A percentile compares a stretch with the other conserved stretches of the same genome.
Conservation (phyloP, 768 basidiomycete genomes). For the Leccinum disarticulatum region DNA sequence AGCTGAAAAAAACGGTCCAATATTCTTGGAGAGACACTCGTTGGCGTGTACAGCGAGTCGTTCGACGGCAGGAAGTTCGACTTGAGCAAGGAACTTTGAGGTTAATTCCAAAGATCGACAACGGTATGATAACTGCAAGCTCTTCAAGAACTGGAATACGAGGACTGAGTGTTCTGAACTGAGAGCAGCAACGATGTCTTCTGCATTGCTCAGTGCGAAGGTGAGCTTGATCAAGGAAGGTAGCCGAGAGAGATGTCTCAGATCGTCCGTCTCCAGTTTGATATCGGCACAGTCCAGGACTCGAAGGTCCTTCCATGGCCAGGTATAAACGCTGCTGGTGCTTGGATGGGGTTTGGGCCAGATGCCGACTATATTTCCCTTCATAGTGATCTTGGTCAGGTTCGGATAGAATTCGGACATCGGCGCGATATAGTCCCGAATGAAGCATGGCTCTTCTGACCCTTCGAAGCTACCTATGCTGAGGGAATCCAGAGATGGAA, state of each 20-base stretch:
- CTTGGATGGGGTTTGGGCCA: neutral
- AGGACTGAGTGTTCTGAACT: neutral
- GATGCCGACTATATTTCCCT: neutral
- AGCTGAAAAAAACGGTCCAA: neutral
- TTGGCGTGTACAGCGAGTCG: neutral
- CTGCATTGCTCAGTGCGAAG: neutral
- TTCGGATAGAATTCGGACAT: neutral
- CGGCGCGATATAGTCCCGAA: neutral
- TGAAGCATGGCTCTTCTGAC: neutral
- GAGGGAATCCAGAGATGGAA: neutral
- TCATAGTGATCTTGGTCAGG: neutral
- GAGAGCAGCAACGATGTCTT: neutral
- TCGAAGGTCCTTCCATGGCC: neutral
- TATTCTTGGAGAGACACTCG: neutral
- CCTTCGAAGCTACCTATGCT: too few relatives aligned
- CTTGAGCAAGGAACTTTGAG: neutral
- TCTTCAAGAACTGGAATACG: neutral
- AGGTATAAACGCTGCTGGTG: neutral
- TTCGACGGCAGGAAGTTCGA: neutral
- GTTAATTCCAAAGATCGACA: neutral
- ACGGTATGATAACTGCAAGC: neutral
- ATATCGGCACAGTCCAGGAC: neutral
- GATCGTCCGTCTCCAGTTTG: neutral
- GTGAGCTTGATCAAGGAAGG: neutral
- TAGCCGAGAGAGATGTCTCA: neutral